phyloP scores from a whole-genome alignment of 2,329 filamentous ascomycete genomes.

The Alternaria longipes region DNA sequence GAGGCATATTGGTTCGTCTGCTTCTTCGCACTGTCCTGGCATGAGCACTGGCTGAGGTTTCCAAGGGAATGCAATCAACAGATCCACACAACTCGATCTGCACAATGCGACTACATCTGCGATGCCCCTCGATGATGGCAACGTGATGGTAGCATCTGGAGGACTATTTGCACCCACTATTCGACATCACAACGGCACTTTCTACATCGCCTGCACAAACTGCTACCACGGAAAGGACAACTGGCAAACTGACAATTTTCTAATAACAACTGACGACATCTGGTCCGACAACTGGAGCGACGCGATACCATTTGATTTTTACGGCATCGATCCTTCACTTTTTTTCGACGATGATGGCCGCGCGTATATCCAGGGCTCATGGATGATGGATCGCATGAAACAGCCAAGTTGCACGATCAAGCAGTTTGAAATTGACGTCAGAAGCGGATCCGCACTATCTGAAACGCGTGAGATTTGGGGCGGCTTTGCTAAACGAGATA shows the following conservation, averaged over 20 bases:
- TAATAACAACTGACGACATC: slow-evolving; percentile 9
- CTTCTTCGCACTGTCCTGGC: background rate
- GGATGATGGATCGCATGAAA: background rate
- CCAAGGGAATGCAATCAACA: background rate
- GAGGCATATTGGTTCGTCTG: slow-evolving; percentile 46
- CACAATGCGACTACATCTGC: background rate
- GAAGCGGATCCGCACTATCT: background rate
- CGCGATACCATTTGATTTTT: slow-evolving; percentile 3
- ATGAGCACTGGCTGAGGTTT: background rate
- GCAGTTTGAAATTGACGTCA: slow-evolving; percentile 9
- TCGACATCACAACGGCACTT: slow-evolving; percentile 14
- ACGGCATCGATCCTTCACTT: slow-evolving; percentile 2
- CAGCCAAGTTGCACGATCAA: slow-evolving; percentile 9
- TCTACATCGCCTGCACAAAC: slow-evolving; percentile 12
- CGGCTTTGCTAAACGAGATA: background rate
- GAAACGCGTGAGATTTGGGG: slow-evolving; percentile 3
- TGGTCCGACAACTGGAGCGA: slow-evolving; percentile 10
- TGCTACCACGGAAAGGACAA: slow-evolving; percentile 17
- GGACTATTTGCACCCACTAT: slow-evolving; percentile 8
- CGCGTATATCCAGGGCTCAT: slow-evolving; percentile 57
- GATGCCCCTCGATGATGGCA: background rate
- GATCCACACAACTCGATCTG: background rate
- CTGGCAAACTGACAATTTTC: background rate
- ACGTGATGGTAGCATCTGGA: slow-evolving; percentile 2
- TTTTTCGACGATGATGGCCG: slow-evolving; percentile 50